Evolutionary conservation across 2,329 filamentous ascomycete species (phyloP).

Genomic region (Colletotrichum sp.): DNA sequence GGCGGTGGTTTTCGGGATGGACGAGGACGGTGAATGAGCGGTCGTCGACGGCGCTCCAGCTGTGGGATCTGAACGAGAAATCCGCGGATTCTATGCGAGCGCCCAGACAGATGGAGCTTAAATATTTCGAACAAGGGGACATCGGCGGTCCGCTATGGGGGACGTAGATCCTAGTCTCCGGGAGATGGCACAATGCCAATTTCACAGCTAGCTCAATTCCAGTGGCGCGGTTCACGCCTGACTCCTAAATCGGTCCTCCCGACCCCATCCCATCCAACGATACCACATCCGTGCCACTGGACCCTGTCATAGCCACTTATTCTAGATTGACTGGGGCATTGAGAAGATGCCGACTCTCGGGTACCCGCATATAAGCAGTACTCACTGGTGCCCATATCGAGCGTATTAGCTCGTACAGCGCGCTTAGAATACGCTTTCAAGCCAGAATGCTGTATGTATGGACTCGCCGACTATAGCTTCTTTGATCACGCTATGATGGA

Average conservation of each 20-base stretch:
- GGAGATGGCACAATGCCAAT: background rate
- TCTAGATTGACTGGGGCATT: background rate
- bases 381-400: background rate
- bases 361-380: background rate
- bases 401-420: background rate
- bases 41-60: background rate
- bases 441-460: background rate
- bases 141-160: background rate
- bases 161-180: background rate
- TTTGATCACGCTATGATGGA: background rate
- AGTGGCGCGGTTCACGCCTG: background rate
- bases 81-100: background rate
- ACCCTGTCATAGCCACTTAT: background rate
- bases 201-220: background rate
- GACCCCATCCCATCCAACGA: background rate
- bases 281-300: background rate
- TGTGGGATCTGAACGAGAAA: background rate
- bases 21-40: background rate
- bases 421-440: background rate
- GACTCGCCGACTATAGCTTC: fast-evolving
- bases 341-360: background rate
- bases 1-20: background rate
- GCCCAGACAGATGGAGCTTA: background rate
- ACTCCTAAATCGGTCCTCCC: background rate
- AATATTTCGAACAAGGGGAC: background rate